These are phyloP conservation scores for Podospora didyma DNA, from an alignment of 495 filamentous ascomycete genomes.

Conservation along the genomic window DNA sequence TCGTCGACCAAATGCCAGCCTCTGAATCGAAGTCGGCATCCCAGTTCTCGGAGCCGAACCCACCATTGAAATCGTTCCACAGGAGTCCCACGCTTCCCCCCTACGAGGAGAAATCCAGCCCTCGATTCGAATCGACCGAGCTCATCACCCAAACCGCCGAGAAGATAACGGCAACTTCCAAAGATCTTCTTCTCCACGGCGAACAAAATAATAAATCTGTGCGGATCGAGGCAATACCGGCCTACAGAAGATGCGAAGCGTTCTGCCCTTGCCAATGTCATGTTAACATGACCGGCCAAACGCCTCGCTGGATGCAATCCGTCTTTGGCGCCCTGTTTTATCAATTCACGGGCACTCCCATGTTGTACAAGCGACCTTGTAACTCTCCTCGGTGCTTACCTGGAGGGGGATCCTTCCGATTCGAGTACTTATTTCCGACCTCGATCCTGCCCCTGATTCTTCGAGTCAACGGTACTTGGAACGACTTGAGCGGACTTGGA, in stretches of 20 bases:
- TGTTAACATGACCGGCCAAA: not conserved
- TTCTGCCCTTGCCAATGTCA: not conserved
- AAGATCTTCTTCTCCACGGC: not conserved
- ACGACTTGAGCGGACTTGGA: not conserved
- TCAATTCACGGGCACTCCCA: not conserved
- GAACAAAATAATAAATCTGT: not conserved
- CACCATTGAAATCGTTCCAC: no score
- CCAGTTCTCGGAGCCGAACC: no score
- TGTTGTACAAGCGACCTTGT: not conserved
- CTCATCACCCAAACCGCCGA: not conserved
- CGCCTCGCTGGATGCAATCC: not conserved
- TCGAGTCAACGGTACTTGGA: not conserved
- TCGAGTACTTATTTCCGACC: not conserved
- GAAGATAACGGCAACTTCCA: not conserved
- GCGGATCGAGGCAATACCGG: not conserved
- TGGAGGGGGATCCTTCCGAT: not conserved
- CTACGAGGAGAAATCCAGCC: no score
- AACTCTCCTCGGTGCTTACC: not conserved
- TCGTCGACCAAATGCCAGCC: not conserved
- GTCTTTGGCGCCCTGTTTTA: not conserved
- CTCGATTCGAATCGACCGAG: not conserved
- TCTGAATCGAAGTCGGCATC: not conserved
- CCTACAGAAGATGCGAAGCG: not conserved
- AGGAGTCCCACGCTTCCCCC: no score
- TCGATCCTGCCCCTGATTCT: not conserved